Evolutionary conservation across 75 land plant genomes (phyloP), one percentile per base, ranked within the genome.

Genomic region (Sequoia sempervirens): DNA sequence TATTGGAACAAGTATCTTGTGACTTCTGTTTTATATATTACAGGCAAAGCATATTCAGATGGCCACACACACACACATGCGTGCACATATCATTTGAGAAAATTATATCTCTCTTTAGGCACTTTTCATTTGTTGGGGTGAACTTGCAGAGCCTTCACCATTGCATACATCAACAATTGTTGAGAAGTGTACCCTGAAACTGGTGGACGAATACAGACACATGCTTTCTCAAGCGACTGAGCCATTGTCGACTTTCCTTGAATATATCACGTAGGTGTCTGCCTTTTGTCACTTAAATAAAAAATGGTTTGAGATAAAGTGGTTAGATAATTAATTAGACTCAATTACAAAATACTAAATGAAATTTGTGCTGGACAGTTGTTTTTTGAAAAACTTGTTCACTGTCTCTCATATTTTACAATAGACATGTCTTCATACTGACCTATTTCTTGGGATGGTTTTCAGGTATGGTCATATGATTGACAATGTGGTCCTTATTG

Each of bases 381-480:
- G 36, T 34, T 47, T 45, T 64, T 30, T 3, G 28, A 18, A 28
- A n/a, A 47, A 17, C 28, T 46, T 80, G 6, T 17, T 82, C 0
- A 8, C 13, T 28, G 56, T 52, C 37, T 52, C n/a, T 36, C 56
- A 3, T 28, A 45, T 54, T 4, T 30, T 80, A 15, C 30, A 38
- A 56, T 43, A 43, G 40, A 17, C 50, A 36, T 13, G 23, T 15
- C 34, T 26, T 30, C 61, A 43, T 73, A 28, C 66, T 20, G 79
- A 73, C 17, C 34, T 17, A 43, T 82, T 58, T 80, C 85, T 54
- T 86, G 56, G 32, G 79, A 17, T 26, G 74, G 84, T 30, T 26
- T 85, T 18, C 91, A 97, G 99, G 84, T 98, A 98, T 88, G 99
- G 99, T 32, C 94, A 98, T 88, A 98, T 98, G 96, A 98, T 98